Evolutionary conservation across 176 grass and related monocot species (phyloP), one percentile per base, ranked within the genome.

Genomic region (Neostapfia colusana): DNA sequence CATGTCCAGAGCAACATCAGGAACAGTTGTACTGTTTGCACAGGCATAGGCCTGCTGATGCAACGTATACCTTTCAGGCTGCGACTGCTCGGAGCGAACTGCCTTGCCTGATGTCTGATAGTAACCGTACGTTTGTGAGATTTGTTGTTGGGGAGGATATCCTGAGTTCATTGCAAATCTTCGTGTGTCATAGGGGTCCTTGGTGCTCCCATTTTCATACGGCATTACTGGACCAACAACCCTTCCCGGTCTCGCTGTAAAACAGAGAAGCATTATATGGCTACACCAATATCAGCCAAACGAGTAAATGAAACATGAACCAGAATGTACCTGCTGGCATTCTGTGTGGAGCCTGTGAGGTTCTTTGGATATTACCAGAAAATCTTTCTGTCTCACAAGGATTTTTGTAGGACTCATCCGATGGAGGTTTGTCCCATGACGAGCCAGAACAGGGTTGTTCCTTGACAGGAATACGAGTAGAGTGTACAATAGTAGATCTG

Each of bases 401-500:
- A 79, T 73, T 74, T 83, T 59, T 92, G 61, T 86, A 89, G 42
- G 54, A 44, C 70, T 93, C 89, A 46, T 90, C 82, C 55, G 72
- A 57, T 17, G 66, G 68, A 79, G 77, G 59, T 38, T 85, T 93
- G 65, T 92, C 89, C 82, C 87, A 81, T 59, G 82, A 88, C 37
- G 84, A 17, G 31, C 65, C 79, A 28, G 76, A 39, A 59, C 69
- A 62, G 17, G 84, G 57, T 67, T 94, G 91, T 80, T 97, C 95
- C 60, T 88, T 95, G 25, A 72, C 78, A 70, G 87, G 70, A 59
- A 99, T 73, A 63, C 87, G 86, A 84, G 70, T 65, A 40, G 95
- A 90, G 56, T 99, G 89, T 79, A 99, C 87, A 68, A 99, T 45
- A 26, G 95, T 99, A 81, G 95, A 92, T 87, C 95, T 99, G 81